Percentiles rank a stretch among this genome's conserved stretches.
Evolutionary conservation across 495 filamentous ascomycete species (phyloP).

Genomic region (Tuber brumale): DNA sequence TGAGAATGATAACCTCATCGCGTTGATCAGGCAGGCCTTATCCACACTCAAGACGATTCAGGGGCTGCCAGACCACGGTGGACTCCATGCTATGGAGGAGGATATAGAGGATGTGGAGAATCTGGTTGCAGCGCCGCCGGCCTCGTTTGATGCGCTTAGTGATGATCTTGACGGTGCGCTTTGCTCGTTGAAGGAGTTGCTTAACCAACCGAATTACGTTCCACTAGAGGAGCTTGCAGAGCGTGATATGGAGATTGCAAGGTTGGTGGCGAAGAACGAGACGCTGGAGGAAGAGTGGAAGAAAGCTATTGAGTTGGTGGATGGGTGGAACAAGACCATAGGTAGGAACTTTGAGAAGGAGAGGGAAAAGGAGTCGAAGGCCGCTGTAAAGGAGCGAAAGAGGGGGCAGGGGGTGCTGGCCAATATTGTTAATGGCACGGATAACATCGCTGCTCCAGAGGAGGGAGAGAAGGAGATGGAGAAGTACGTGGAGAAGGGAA

Average conservation of each 20-base stretch:
- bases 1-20: constrained; percentile 81
- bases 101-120: constrained; percentile 43
- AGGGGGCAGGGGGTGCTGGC: constrained; percentile 11
- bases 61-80: constrained; percentile 55
- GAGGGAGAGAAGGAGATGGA: constrained; percentile 10
- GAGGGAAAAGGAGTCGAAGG: constrained; percentile 12
- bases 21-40: constrained; percentile 63
- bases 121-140: constrained; percentile 46
- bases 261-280: constrained; percentile 76
- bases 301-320: constrained; percentile 83
- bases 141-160: constrained; percentile 67
- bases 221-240: constrained; percentile 89
- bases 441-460: not conserved
- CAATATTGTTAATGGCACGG: constrained; percentile 8
- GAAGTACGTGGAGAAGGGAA: not conserved
- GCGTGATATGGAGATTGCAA: constrained; percentile 79
- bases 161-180: constrained; percentile 65
- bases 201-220: constrained; percentile 94
- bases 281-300: constrained; percentile 86
- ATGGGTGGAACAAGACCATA: constrained; percentile 84
- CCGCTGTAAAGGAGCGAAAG: constrained; percentile 11
- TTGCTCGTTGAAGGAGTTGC: constrained; percentile 67
- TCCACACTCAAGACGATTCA: constrained; percentile 70
- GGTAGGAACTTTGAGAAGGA: constrained; percentile 49
- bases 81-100: constrained; percentile 45